These are phyloP conservation scores for Macrolepiota albuminosa DNA, from an alignment of 768 basidiomycete species.

Conservation along the genomic window DNA sequence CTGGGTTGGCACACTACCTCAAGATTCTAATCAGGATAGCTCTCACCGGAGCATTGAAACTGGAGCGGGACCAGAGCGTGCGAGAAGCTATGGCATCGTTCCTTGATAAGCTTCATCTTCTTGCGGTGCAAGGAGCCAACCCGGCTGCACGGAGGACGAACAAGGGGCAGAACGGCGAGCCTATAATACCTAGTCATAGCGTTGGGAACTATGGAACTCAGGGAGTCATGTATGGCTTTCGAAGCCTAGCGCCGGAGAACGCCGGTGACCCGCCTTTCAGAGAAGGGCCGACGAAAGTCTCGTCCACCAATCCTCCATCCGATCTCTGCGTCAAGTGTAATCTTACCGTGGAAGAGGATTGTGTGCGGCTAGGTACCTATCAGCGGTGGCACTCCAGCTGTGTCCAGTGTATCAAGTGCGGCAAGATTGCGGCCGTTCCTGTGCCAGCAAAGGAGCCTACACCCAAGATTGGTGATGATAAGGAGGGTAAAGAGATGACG, in stretches of 20 bases:
- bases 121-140: slow-evolving; percentile 83
- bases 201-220: slow-evolving; percentile 72
- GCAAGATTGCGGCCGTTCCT: slow-evolving; percentile 66
- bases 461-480: slow-evolving; percentile 50
- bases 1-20: slow-evolving; percentile 98
- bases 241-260: slow-evolving; percentile 85
- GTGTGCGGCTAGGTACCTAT: slow-evolving; percentile 92
- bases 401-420: slow-evolving; percentile 79
- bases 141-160: slow-evolving; percentile 73
- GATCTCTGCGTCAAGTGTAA: slow-evolving; percentile 90
- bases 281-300: slow-evolving; percentile 45
- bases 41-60: slow-evolving; percentile 89
- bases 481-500: slow-evolving; percentile 30
- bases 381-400: slow-evolving; percentile 96
- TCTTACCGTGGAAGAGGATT: slow-evolving; percentile 95
- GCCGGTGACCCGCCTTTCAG: slow-evolving; percentile 85
- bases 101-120: slow-evolving; percentile 87
- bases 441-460: slow-evolving; percentile 48
- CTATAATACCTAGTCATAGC: slow-evolving; percentile 32
- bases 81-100: slow-evolving; percentile 83
- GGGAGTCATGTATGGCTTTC: slow-evolving; percentile 88
- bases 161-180: slow-evolving; percentile 69
- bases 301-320: slow-evolving; percentile 69
- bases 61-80: slow-evolving; percentile 86
- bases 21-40: slow-evolving; percentile 99